A percentile compares a stretch with the other conserved stretches of the same genome.
Conservation (phyloP, 169 alveolate genomes). For the Plasmodium sp. region DNA sequence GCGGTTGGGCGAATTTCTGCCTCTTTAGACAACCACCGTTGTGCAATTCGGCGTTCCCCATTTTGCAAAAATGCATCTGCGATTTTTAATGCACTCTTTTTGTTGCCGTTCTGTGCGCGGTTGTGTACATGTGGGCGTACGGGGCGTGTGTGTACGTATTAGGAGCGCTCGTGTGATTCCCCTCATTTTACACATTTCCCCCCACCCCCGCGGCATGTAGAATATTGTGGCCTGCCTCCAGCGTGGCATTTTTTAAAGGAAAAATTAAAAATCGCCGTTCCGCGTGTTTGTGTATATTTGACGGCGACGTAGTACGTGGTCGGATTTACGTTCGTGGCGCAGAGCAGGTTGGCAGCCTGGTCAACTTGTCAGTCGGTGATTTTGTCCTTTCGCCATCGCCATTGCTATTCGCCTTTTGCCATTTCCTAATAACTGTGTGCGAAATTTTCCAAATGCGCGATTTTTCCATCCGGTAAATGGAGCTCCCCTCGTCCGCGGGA, state of each 20-base stretch:
- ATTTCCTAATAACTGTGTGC: constrained; percentile 15
- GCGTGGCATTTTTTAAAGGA: background rate
- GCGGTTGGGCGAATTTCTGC: background rate
- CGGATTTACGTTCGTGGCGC: background rate
- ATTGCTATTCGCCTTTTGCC: background rate
- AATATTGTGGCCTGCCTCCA: background rate
- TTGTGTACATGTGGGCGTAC: background rate
- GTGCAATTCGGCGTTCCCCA: background rate
- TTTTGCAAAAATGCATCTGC: constrained; percentile 1
- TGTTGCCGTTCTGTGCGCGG: background rate
- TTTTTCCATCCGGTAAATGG: background rate
- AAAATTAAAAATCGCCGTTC: background rate
- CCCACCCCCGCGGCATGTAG: background rate
- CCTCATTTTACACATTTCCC: background rate
- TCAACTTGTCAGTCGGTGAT: background rate
- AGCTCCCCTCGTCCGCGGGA: background rate
- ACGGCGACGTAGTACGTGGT: background rate
- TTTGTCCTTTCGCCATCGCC: background rate
- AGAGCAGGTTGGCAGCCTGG: background rate
- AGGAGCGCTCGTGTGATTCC: background rate
- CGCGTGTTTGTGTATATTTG: background rate
- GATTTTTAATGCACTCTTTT: constrained; percentile 22
- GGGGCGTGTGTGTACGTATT: background rate
- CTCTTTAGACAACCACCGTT: background rate
- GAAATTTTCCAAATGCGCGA: constrained; percentile 9